These are phyloP conservation scores for Murraya paniculata DNA, from an alignment of 345 rosid genomes.

Conservation along the genomic window DNA sequence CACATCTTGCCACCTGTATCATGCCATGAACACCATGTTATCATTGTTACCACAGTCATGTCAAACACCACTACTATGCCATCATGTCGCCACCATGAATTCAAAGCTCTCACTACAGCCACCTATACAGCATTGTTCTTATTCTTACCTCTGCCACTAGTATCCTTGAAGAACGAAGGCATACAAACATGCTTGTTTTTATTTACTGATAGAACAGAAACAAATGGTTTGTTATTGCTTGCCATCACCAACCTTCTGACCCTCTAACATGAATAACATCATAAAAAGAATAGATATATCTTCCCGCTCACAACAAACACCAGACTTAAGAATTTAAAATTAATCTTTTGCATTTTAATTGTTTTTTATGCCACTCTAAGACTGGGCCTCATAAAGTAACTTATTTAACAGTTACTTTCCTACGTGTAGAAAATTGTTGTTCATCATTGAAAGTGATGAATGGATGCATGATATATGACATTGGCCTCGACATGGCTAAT, in stretches of 20 bases:
- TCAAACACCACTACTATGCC: background rate
- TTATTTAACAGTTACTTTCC: background rate
- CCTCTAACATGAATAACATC: background rate
- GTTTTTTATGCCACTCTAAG: background rate
- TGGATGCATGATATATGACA: background rate
- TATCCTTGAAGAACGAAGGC: background rate
- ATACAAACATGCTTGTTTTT: background rate
- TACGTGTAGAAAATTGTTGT: background rate
- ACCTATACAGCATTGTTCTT: background rate
- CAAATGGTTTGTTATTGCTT: background rate
- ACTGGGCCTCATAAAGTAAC: background rate
- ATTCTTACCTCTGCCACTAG: background rate
- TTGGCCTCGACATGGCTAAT: background rate
- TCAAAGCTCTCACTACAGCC: background rate
- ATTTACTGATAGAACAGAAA: background rate
- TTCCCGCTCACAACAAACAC: background rate
- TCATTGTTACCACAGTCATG: background rate
- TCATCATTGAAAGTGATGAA: background rate
- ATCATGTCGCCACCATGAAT: background rate
- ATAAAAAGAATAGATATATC: background rate
- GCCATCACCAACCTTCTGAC: background rate
- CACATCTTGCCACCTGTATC: background rate
- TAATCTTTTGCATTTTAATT: background rate
- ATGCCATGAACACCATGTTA: background rate
- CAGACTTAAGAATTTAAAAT: background rate